phyloP scores from a whole-genome alignment of 2,329 filamentous ascomycete genomes.

The Cladosporium sp. region DNA sequence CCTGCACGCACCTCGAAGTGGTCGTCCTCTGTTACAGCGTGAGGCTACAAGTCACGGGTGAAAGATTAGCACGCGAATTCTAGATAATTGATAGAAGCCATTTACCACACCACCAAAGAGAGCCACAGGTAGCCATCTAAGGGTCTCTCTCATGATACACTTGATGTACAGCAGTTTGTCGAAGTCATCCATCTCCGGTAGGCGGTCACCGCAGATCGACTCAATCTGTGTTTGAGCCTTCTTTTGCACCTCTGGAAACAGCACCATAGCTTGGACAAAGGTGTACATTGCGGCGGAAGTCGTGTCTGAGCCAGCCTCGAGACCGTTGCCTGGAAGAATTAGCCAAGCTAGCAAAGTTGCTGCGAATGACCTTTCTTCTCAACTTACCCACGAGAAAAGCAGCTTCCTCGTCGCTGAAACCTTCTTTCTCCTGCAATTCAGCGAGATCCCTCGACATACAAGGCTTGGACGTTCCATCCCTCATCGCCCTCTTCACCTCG shows the following conservation, averaged over 20 bases:
- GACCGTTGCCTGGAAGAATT: conserved; percentile 33
- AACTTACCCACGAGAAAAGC: too few relatives aligned
- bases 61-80: too few relatives aligned
- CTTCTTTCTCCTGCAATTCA: conserved; percentile 22
- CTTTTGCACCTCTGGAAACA: conserved; percentile 18
- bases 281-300: conserved; percentile 31
- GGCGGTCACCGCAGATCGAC: conserved; percentile 13
- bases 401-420: conserved; percentile 21
- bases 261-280: conserved; percentile 31
- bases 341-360: too few relatives aligned
- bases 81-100: too few relatives aligned
- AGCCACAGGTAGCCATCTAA: conserved; percentile 7
- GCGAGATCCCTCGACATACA: conserved; percentile 25
- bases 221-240: conserved; percentile 22
- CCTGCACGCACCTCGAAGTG: too few relatives aligned
- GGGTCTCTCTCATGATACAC: conserved; percentile 19
- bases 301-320: conserved; percentile 41
- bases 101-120: too few relatives aligned
- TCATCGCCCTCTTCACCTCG: conserved; percentile 18
- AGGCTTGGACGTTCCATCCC: conserved; percentile 19
- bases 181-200: conserved; percentile 20
- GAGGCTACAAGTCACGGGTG: too few relatives aligned
- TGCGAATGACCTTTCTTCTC: too few relatives aligned
- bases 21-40: conserved; percentile 20
- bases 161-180: conserved; percentile 18